These are phyloP conservation scores for Penicillium macrosclerotiorum DNA, from an alignment of 495 filamentous ascomycete species.

Conservation along the genomic window DNA sequence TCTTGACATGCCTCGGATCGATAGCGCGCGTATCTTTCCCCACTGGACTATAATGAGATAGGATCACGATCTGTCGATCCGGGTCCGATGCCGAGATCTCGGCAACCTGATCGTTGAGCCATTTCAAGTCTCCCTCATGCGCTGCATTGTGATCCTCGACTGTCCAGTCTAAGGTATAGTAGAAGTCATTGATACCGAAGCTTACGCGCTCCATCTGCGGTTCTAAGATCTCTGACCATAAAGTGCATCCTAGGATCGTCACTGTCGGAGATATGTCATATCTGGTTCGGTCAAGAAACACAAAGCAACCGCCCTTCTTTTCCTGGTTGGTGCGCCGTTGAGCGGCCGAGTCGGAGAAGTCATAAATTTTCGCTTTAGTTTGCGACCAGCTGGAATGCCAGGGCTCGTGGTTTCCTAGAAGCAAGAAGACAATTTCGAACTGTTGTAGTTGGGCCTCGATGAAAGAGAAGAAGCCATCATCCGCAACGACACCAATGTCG, in stretches of 20 bases:
- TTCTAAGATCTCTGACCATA: constrained; percentile 24
- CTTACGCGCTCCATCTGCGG: constrained; percentile 22
- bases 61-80: constrained; percentile 40
- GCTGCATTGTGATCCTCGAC: constrained; percentile 40
- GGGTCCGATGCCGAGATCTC: constrained; percentile 31
- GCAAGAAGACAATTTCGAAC: constrained; percentile 49
- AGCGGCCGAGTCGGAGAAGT: constrained; percentile 20
- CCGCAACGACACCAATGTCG: constrained; percentile 51
- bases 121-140: constrained; percentile 42
- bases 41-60: constrained; percentile 54
- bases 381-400: constrained; percentile 43
- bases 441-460: constrained; percentile 42
- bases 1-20: constrained; percentile 43
- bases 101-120: constrained; percentile 50
- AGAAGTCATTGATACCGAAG: constrained; percentile 49
- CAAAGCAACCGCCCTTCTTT: constrained; percentile 1
- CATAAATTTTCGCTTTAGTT: constrained; percentile 17
- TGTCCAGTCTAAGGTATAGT: constrained; percentile 45
- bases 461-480: constrained; percentile 41
- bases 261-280: constrained; percentile 33
- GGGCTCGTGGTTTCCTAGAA: constrained; percentile 58
- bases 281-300: constrained; percentile 20
- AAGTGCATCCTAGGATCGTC: constrained; percentile 48
- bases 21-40: constrained; percentile 27
- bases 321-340: constrained; percentile 16